Base-by-base conservation (phyloP, 1,284 basidiomycete species). In the Boletus mariae region DNA sequence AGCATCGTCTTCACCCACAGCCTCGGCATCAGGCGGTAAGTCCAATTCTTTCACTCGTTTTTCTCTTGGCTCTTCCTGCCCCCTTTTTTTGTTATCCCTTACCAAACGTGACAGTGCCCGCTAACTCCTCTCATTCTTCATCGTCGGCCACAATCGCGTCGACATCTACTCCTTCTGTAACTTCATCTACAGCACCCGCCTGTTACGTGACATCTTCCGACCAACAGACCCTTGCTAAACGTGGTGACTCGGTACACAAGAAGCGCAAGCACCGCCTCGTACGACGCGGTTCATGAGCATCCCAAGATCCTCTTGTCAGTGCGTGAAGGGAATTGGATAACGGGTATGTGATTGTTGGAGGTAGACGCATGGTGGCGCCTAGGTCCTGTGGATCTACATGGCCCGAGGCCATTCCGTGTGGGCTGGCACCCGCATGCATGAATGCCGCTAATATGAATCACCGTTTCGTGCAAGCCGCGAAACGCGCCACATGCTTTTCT, bases 251-350 rank as follows among this genome's bases (percentile, higher is more conserved):
- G 23, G 65, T 51, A 28, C 62, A 26, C 38, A 47, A 53, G 25
- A 44, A 41, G 13, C 63, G 62, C 59, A 65, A 69, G 42, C 63
- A 51, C 20, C 67, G 67, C 28, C 63, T 65, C 10, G n/a, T 64
- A 17, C 61, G 54, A 44, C 63, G 61, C 10, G 25, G 34, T 25
- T 41, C 43, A n/a, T 62, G 47, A 63, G 3, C 4, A 15, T 32
- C 28, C 28, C 13, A 38, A 40, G 20, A 38, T 25, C 41, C 38
- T 46, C 25, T 35, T 25, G 13, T 5, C 29, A 15, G 51, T 42
- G 40, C 41, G 28, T 3, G 3, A 43, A 6, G 28, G 26, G 38
- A n/a, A 37, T 34, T 23, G 9, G n/a, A 10, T 38, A 38, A 32
- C 31, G 31, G 31, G 31, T 3, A 32, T 13, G 11, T 20, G n/a